Evolutionary conservation across 2,329 filamentous ascomycete genomes (phyloP).

Genomic region (Pseudocercospora eumusae): DNA sequence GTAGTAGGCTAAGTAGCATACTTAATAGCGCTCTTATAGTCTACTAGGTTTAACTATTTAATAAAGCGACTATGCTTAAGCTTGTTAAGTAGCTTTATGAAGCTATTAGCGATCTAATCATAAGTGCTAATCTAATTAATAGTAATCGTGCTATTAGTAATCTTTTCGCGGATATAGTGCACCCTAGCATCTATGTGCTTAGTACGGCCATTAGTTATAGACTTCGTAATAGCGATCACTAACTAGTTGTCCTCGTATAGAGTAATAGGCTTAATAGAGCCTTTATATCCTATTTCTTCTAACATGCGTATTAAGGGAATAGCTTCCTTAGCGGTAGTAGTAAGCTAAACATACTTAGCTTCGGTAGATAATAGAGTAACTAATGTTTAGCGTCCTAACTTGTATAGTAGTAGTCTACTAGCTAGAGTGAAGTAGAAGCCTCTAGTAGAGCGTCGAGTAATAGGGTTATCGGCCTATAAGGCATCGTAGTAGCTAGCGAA

Average conservation of each 20-base stretch:
- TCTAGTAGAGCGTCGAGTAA: not conserved
- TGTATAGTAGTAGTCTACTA: not conserved
- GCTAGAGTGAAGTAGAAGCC: not conserved
- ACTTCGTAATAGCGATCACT: not conserved
- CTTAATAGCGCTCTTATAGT: not conserved
- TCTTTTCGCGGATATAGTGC: not conserved
- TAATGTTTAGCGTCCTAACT: not conserved
- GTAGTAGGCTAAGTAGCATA: not conserved
- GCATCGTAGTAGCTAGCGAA: not conserved
- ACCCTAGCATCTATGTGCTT: not conserved
- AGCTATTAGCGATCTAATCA: not conserved
- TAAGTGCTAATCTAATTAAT: not conserved
- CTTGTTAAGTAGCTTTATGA: not conserved
- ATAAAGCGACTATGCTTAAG: not conserved
- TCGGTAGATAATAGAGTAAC: not conserved
- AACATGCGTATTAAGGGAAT: not conserved
- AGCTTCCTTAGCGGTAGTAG: not conserved
- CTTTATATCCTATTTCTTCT: not conserved
- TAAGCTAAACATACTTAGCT: not conserved
- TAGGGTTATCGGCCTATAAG: not conserved
- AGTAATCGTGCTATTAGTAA: not conserved
- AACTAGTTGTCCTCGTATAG: not conserved
- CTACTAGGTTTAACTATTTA: not conserved
- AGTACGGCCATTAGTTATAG: not conserved
- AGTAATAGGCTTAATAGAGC: not conserved